Evolutionary conservation across 2,329 filamentous ascomycete species (phyloP).

Genomic region (Fusarium vanettenii): DNA sequence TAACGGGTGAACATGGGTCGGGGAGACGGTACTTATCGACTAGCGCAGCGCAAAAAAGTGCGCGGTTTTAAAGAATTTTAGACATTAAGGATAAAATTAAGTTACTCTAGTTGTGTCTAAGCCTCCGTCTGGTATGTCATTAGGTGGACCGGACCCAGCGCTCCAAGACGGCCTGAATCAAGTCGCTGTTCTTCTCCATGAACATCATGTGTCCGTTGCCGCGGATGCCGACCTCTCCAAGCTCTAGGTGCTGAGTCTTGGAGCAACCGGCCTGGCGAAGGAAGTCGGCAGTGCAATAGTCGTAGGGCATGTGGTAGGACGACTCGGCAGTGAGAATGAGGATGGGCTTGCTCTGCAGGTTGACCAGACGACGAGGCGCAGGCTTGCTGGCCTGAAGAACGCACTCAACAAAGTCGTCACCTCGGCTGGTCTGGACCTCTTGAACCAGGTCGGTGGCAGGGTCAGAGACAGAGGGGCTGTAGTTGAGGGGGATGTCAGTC

Average conservation of each 20-base stretch:
- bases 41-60: neutral
- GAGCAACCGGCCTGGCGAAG: slow-evolving; percentile 37
- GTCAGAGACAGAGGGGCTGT: slow-evolving; percentile 51
- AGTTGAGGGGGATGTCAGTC: slow-evolving; percentile 62
- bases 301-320: slow-evolving; percentile 36
- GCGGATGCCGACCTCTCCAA: slow-evolving; percentile 30
- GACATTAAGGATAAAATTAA: neutral
- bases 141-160: slow-evolving; percentile 20
- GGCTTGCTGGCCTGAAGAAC: slow-evolving; percentile 32
- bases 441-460: slow-evolving; percentile 30
- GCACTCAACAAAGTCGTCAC: slow-evolving; percentile 25
- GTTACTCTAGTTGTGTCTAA: neutral
- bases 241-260: slow-evolving; percentile 33
- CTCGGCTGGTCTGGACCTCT: slow-evolving; percentile 4
- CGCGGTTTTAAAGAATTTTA: neutral
- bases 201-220: slow-evolving; percentile 42
- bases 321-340: slow-evolving; percentile 35
- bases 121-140: neutral
- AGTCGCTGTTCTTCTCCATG: slow-evolving; percentile 41
- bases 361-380: slow-evolving; percentile 37
- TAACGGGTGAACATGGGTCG: neutral
- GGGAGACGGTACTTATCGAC: neutral
- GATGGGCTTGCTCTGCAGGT: slow-evolving; percentile 49
- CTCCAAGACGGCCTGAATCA: slow-evolving; percentile 27
- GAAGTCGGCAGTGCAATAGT: slow-evolving; percentile 37